A percentile compares a stretch with the other conserved stretches of the same genome.
phyloP scores from a whole-genome alignment of 148 eudicot genomes.

The Arctostaphylos glauca region DNA sequence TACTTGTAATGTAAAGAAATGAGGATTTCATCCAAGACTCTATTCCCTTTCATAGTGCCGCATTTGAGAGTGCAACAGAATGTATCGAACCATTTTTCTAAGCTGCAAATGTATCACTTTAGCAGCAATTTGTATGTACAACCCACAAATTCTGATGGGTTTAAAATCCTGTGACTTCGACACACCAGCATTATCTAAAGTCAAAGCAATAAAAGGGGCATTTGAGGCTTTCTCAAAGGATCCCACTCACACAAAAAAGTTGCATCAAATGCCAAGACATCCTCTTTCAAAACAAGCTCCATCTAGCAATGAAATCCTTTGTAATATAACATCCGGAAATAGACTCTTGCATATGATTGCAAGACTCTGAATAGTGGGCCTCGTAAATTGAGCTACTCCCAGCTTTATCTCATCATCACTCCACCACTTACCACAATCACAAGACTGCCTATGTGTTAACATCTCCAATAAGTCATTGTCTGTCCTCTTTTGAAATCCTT shows the following conservation, averaged over 20 bases:
- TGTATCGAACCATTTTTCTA: not conserved
- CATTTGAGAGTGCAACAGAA: slow-evolving; percentile 1
- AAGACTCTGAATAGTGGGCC: not conserved
- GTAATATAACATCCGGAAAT: too few species aligned
- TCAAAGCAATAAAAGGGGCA: slow-evolving; percentile 5
- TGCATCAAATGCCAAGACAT: not conserved
- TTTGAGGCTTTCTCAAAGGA: not conserved
- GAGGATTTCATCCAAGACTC: not conserved
- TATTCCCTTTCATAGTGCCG: not conserved
- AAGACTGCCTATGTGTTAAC: not conserved
- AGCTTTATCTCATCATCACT: not conserved
- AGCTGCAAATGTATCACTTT: not conserved
- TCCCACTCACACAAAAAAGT: not conserved
- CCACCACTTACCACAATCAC: not conserved
- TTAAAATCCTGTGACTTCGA: not conserved
- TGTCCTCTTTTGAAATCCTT: slow-evolving; percentile 4
- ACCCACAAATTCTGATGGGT: not conserved
- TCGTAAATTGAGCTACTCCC: not conserved
- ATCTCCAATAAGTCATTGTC: not conserved
- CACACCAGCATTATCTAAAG: not conserved
- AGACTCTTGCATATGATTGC: not conserved
- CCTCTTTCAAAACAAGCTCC: not conserved
- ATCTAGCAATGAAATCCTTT: not conserved
- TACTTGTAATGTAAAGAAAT: not conserved
- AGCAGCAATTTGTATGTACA: not conserved